These are phyloP conservation scores for Ganoderma boninense DNA, from an alignment of 1,284 basidiomycete species.

Conservation along the genomic window DNA sequence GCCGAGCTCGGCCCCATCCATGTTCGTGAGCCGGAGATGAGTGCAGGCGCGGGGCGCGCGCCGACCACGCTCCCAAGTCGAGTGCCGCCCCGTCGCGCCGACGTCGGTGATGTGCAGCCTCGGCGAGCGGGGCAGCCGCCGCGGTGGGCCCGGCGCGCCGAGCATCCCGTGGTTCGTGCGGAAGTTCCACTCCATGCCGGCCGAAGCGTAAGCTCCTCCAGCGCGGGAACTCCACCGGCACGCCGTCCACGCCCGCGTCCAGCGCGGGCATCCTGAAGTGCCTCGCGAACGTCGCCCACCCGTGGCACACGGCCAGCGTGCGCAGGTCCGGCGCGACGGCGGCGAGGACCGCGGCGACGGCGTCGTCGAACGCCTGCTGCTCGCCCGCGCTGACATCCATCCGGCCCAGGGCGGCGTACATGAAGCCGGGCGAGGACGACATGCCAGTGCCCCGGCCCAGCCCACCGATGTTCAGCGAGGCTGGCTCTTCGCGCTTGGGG, in stretches of 20 bases:
- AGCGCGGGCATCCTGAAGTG: not conserved
- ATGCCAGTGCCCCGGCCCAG: not conserved
- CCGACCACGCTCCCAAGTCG: not conserved
- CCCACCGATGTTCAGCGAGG: not conserved
- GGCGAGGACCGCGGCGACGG: conserved; percentile 12
- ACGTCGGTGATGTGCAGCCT: not conserved
- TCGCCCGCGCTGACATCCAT: not conserved
- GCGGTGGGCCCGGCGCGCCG: no score
- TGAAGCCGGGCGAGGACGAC: not conserved
- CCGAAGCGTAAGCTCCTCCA: conserved; percentile 11
- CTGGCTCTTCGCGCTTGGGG: not conserved
- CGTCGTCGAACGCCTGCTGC: conserved; percentile 7
- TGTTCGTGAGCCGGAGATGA: not conserved
- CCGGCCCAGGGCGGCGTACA: not conserved
- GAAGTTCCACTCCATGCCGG: conserved; percentile 1
- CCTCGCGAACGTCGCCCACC: conserved; percentile 13
- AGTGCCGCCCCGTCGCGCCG: not conserved
- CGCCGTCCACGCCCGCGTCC: not conserved
- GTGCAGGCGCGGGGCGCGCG: not conserved
- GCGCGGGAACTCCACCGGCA: conserved; percentile 2
- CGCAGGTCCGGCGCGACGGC: conserved; percentile 12
- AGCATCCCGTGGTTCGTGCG: not conserved
- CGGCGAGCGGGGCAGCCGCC: no score
- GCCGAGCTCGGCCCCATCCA: not conserved
- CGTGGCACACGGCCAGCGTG: conserved; percentile 18